Conservation (phyloP, 805 yeast species). For the Priceomyces melissophilus region DNA sequence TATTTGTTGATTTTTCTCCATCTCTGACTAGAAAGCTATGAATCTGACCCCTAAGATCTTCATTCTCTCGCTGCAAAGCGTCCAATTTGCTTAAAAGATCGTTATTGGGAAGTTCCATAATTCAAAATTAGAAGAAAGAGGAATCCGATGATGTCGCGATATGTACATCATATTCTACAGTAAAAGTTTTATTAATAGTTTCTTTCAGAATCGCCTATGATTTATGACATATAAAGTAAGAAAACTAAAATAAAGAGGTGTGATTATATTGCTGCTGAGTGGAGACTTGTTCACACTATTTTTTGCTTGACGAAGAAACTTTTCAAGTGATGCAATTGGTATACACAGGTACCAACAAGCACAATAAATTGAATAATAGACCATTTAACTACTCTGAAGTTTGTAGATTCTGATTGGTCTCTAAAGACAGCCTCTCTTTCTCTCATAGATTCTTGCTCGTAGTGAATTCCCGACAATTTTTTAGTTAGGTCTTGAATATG, state of each 20-base stretch:
- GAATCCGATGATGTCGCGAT: too few relatives aligned
- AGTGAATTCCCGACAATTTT: constrained; percentile 39
- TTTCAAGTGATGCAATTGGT: constrained; percentile 77
- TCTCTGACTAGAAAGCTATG: neutral
- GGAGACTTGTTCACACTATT: constrained; percentile 47
- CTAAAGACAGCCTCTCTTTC: constrained; percentile 77
- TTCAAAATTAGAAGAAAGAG: neutral
- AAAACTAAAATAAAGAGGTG: neutral
- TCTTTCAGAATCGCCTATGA: neutral
- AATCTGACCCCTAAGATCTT: constrained; percentile 7
- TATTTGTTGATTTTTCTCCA: neutral
- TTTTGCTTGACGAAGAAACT: constrained; percentile 85
- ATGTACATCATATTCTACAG: too few relatives aligned
- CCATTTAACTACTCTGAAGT: constrained; percentile 70
- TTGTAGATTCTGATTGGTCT: constrained; percentile 72
- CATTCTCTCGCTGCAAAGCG: constrained; percentile 16
- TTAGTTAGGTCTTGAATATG: constrained; percentile 36
- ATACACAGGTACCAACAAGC: constrained; percentile 62
- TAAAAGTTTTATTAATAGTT: too few relatives aligned
- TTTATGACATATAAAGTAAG: neutral
- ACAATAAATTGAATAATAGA: constrained; percentile 68
- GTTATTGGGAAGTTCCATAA: constrained; percentile 6
- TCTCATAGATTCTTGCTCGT: constrained; percentile 53
- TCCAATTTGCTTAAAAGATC: constrained; percentile 21
- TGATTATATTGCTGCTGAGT: too few relatives aligned